phyloP scores from a whole-genome alignment of 352 stramenopile species.

The Salisapilia sapeloensis region DNA sequence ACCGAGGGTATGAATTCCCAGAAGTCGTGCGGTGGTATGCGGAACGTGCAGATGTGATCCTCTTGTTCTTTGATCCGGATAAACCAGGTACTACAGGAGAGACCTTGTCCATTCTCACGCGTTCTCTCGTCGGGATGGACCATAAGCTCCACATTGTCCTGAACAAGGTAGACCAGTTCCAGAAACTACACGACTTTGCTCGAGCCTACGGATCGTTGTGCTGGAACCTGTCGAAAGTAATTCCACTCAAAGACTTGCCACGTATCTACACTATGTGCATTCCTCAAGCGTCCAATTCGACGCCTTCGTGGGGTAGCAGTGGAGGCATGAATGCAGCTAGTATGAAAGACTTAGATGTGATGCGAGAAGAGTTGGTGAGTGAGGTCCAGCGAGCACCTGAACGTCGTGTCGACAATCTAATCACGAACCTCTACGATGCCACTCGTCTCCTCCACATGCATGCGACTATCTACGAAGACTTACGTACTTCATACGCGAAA shows the following conservation, averaged over 20 bases:
- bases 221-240: slow-evolving; percentile 98
- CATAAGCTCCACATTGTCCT: slow-evolving; percentile 99
- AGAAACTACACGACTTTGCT: slow-evolving; percentile 99
- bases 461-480: slow-evolving; percentile 71
- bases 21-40: slow-evolving; percentile 96
- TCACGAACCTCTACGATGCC: slow-evolving; percentile 95
- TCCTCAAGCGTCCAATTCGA: slow-evolving; percentile 55
- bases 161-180: slow-evolving; percentile 98
- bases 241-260: slow-evolving; percentile 98
- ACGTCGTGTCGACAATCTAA: slow-evolving; percentile 97
- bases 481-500: slow-evolving; percentile 51
- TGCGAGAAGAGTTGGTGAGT: slow-evolving; percentile 93
- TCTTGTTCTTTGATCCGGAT: slow-evolving; percentile 99
- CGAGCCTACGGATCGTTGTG: slow-evolving; percentile 97
- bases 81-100: slow-evolving; percentile 99
- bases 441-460: slow-evolving; percentile 92
- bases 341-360: slow-evolving; percentile 91
- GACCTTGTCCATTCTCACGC: slow-evolving; percentile 95
- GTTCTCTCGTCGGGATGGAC: slow-evolving; percentile 95
- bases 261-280: slow-evolving; percentile 99
- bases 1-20: slow-evolving; percentile 96
- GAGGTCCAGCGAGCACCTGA: slow-evolving; percentile 95
- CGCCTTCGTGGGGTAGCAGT: slow-evolving; percentile 24
- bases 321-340: slow-evolving; percentile 38
- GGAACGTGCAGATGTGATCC: slow-evolving; percentile 96